phyloP scores from a whole-genome alignment of 2,329 filamentous ascomycete genomes.

The Ceratocystis variospora region DNA sequence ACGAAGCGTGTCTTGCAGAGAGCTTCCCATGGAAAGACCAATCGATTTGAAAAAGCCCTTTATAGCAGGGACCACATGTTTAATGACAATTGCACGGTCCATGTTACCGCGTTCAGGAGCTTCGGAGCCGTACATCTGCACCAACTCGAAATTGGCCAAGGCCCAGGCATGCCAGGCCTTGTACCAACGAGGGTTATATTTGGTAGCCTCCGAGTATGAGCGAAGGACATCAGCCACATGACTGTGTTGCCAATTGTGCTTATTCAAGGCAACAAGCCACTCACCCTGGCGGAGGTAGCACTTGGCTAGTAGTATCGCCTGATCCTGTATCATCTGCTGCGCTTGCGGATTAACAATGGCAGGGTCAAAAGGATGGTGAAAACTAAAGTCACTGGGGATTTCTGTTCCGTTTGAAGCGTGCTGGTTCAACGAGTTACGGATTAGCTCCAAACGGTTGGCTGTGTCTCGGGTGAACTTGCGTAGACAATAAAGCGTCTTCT shows the following conservation, averaged over 20 bases:
- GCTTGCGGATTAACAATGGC: constrained; percentile 36
- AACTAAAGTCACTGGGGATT: constrained; percentile 35
- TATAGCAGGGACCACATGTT: constrained; percentile 88
- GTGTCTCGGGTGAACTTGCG: constrained; percentile 48
- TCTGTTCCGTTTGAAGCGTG: constrained; percentile 36
- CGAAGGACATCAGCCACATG: constrained; percentile 76
- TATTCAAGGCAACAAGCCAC: constrained; percentile 78
- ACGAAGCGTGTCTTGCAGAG: constrained; percentile 85
- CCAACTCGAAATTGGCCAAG: constrained; percentile 94
- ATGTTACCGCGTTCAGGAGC: constrained; percentile 27
- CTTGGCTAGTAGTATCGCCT: constrained; percentile 68
- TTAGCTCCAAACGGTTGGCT: constrained; percentile 40
- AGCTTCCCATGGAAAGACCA: constrained; percentile 76
- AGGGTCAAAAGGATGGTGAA: constrained; percentile 35
- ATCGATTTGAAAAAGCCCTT: constrained; percentile 97
- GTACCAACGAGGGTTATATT: constrained; percentile 91
- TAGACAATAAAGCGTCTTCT: constrained; percentile 45
- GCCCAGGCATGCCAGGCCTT: constrained; percentile 99
- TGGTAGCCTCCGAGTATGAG: constrained; percentile 85
- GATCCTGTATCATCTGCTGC: constrained; percentile 42
- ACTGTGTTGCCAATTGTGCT: constrained; percentile 77
- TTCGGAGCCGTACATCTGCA: constrained; percentile 45
- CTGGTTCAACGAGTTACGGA: constrained; percentile 36
- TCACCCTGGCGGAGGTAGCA: constrained; percentile 94
- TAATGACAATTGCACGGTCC: constrained; percentile 56